A percentile compares a stretch with the other conserved stretches of the same genome.
These are phyloP conservation scores for Zygotorulaspora mrakii DNA, from an alignment of 1,139 yeast genomes.

Conservation along the genomic window DNA sequence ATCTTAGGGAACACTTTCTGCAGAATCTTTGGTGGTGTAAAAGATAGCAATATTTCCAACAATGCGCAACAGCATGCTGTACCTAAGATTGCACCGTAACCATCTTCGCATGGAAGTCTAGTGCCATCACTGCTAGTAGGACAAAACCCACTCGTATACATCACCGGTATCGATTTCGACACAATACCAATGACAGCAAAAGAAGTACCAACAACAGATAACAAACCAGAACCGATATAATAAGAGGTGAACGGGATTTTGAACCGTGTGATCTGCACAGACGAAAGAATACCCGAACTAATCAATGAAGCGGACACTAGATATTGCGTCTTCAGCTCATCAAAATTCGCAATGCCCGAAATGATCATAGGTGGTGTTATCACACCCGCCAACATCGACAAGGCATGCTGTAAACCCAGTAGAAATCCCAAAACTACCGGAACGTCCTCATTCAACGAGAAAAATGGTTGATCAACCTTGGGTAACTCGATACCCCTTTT, in stretches of 20 bases:
- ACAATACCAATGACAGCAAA: slow-evolving; percentile 85
- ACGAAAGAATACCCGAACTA: slow-evolving; percentile 68
- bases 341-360: slow-evolving; percentile 56
- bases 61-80: slow-evolving; percentile 76
- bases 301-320: slow-evolving; percentile 75
- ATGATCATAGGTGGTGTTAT: slow-evolving; percentile 81
- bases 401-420: slow-evolving; percentile 80
- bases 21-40: slow-evolving; percentile 66
- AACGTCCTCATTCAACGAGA: slow-evolving; percentile 72
- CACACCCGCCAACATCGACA: slow-evolving; percentile 89
- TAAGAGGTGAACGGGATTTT: slow-evolving; percentile 68
- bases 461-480: slow-evolving; percentile 67
- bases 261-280: slow-evolving; percentile 76
- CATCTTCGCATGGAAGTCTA: slow-evolving; percentile 77
- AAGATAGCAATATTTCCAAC: slow-evolving; percentile 65
- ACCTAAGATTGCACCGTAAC: slow-evolving; percentile 81
- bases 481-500: slow-evolving; percentile 39
- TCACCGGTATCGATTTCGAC: slow-evolving; percentile 66
- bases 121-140: slow-evolving; percentile 58
- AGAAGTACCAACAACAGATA: slow-evolving; percentile 86
- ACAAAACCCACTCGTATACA: slow-evolving; percentile 73
- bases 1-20: slow-evolving; percentile 79
- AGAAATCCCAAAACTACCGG: slow-evolving; percentile 71
- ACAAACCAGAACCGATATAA: slow-evolving; percentile 79
- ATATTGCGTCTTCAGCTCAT: slow-evolving; percentile 52